phyloP scores from a whole-genome alignment of 768 basidiomycete species.

The Dioszegia hungarica region DNA sequence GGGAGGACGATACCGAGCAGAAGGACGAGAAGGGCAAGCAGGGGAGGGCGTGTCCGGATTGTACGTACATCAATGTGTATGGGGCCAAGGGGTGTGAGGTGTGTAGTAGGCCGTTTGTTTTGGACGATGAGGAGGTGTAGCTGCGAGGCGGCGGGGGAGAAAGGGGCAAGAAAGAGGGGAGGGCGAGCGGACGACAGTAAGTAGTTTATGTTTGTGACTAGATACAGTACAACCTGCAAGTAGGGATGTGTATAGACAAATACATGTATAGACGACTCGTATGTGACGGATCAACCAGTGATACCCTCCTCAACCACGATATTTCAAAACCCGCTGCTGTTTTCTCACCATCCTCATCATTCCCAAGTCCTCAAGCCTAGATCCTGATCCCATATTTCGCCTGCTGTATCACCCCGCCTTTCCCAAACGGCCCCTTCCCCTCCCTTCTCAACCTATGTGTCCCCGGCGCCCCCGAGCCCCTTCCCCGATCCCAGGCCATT shows the following conservation, averaged over 20 bases:
- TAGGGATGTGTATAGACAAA: no score
- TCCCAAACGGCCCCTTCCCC: neutral
- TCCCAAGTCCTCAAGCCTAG: neutral
- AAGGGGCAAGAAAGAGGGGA: no score
- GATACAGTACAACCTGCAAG: no score
- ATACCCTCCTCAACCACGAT: no score
- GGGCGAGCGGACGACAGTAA: no score
- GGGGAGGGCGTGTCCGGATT: slow-evolving; percentile 7
- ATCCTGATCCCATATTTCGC: slow-evolving; percentile 4
- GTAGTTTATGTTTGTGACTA: no score
- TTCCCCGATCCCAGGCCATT: no score
- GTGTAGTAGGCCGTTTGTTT: slow-evolving; percentile 3
- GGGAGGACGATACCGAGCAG: no score
- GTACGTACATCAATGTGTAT: slow-evolving; percentile 3
- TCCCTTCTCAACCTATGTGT: neutral
- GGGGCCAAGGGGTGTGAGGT: slow-evolving; percentile 5
- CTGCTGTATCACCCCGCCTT: slow-evolving; percentile 5
- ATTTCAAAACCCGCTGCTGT: no score
- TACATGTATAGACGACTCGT: no score
- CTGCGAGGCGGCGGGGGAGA: neutral
- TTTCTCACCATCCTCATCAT: neutral
- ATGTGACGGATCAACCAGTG: no score
- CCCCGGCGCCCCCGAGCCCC: neutral
- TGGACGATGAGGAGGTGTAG: neutral
- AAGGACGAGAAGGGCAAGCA: no score